Conservation (phyloP, 345 rosid genomes). For the Salix suchowensis region DNA sequence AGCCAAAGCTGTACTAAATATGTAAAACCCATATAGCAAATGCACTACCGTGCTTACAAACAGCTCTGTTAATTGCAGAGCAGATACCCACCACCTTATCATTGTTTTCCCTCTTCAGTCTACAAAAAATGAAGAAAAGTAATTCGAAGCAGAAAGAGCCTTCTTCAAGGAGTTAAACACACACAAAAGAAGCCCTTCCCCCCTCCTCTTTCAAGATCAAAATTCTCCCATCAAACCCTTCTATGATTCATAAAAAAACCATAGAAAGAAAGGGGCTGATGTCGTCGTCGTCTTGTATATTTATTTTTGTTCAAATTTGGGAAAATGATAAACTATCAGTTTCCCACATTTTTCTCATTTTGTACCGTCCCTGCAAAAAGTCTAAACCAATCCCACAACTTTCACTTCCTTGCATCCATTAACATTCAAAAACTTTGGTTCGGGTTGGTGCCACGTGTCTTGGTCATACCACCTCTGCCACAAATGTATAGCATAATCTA, state of each 20-base stretch:
- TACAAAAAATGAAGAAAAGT: conserved; percentile 2
- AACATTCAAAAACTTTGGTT: neutral
- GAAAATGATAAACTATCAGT: conserved; percentile 3
- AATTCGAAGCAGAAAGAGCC: conserved; percentile 19
- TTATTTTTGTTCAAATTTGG: conserved; percentile 15
- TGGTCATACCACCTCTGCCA: neutral
- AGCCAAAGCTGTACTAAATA: conserved; percentile 85
- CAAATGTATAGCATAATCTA: neutral
- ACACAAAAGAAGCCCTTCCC: conserved; percentile 15
- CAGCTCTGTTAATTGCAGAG: conserved; percentile 71
- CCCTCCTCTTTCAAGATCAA: conserved; percentile 10
- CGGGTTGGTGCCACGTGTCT: conserved; percentile 22
- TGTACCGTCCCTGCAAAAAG: conserved; percentile 3
- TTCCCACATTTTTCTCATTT: conserved; percentile 42
- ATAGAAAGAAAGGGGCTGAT: neutral
- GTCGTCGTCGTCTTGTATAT: neutral
- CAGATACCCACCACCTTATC: conserved; percentile 59
- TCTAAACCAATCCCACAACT: neutral
- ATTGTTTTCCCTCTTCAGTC: conserved; percentile 22
- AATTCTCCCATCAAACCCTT: conserved; percentile 13
- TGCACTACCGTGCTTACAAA: conserved; percentile 73
- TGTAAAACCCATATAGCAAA: conserved; percentile 67
- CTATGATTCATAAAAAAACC: neutral
- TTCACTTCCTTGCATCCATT: neutral
- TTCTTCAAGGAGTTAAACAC: conserved; percentile 5